Evolutionary conservation across 2,329 filamentous ascomycete genomes (phyloP).

Genomic region (Claviceps africana): DNA sequence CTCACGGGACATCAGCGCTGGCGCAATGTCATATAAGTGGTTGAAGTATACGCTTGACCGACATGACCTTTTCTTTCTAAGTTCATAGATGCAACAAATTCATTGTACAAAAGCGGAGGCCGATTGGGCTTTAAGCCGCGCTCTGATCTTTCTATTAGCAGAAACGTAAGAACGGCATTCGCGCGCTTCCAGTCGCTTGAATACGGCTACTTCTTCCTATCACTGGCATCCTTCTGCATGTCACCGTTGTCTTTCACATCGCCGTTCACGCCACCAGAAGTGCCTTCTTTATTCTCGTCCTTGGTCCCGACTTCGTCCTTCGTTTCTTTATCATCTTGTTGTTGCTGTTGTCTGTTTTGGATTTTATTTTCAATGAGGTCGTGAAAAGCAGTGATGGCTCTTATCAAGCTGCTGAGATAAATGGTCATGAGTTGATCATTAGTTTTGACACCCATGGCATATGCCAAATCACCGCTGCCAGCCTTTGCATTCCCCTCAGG

Average conservation of each 20-base stretch:
- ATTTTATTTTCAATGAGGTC: slow-evolving; percentile 99
- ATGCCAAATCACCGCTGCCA: slow-evolving; percentile 72
- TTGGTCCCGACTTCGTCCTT: slow-evolving; percentile 53
- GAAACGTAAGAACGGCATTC: not conserved
- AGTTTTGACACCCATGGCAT: slow-evolving; percentile 97
- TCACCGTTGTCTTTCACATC: slow-evolving; percentile 35
- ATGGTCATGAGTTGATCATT: slow-evolving; percentile 99
- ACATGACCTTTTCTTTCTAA: not conserved
- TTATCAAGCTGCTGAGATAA: slow-evolving; percentile 90
- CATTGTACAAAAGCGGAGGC: not conserved
- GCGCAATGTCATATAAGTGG: not conserved
- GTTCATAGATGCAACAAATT: not conserved
- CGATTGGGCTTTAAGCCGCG: not conserved
- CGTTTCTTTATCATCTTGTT: slow-evolving; percentile 87
- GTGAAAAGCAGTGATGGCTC: slow-evolving; percentile 97
- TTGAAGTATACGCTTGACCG: not conserved
- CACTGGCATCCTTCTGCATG: slow-evolving; percentile 44
- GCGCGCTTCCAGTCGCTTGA: not conserved
- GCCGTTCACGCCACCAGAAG: slow-evolving; percentile 23
- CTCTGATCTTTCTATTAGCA: not conserved
- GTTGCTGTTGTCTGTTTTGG: slow-evolving; percentile 86
- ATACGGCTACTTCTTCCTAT: slow-evolving; percentile 29
- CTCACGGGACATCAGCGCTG: not conserved
- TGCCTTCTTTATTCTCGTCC: slow-evolving; percentile 42
- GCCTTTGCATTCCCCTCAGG: slow-evolving; percentile 53